phyloP scores from a whole-genome alignment of 305 asterid species.

The Rubia occidens region DNA sequence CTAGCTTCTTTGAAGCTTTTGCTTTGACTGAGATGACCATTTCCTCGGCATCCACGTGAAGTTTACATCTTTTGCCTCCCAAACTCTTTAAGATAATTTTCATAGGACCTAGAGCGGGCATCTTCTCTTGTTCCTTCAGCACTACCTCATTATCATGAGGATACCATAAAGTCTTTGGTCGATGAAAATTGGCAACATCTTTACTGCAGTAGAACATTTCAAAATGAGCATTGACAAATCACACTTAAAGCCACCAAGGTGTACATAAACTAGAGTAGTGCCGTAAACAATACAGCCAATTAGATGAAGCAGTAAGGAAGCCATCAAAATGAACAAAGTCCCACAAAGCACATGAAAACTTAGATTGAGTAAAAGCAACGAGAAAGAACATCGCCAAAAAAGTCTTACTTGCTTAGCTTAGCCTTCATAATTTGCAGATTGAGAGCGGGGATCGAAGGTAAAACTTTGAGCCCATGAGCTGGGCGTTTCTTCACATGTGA shows the following conservation, averaged over 20 bases:
- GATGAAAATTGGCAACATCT: constrained; percentile 94
- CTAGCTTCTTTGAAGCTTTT: constrained; percentile 95
- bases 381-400: neutral
- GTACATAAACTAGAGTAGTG: neutral
- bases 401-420: constrained; percentile 87
- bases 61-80: constrained; percentile 96
- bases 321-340: neutral
- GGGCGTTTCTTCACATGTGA: constrained; percentile 91
- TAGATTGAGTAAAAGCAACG: neutral
- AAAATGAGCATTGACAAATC: constrained; percentile 20
- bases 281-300: neutral
- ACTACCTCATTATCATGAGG: constrained; percentile 98
- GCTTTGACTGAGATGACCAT: constrained; percentile 70
- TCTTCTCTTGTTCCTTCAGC: constrained; percentile 64
- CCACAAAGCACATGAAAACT: neutral
- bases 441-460: constrained; percentile 94
- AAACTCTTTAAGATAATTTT: constrained; percentile 93
- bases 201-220: constrained; percentile 52
- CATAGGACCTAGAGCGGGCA: constrained; percentile 72
- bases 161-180: constrained; percentile 93
- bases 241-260: neutral
- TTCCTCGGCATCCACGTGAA: constrained; percentile 92
- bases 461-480: constrained; percentile 80
- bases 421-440: constrained; percentile 95
- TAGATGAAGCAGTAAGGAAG: neutral